Evolutionary conservation across 2,329 filamentous ascomycete species (phyloP).

Genomic region (Grosmannia clavigera): DNA sequence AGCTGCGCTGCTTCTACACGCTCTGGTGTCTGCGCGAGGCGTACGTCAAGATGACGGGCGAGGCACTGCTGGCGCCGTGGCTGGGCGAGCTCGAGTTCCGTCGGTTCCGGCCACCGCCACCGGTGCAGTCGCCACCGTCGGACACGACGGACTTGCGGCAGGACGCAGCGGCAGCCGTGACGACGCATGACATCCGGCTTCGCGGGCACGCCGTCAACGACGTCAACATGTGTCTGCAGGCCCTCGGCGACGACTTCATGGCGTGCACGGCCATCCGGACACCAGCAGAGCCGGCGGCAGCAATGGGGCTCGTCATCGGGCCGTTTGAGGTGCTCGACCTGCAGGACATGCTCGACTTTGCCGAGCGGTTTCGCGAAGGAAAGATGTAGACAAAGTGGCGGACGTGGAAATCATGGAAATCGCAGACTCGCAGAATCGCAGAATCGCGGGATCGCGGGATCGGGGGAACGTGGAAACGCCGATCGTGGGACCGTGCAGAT

Average conservation of each 20-base stretch:
- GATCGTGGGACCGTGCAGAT: no score
- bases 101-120: constrained; percentile 43
- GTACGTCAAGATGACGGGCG: constrained; percentile 73
- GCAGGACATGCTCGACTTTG: constrained; percentile 32
- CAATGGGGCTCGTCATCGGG: constrained; percentile 24
- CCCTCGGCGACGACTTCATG: constrained; percentile 39
- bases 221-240: constrained; percentile 29
- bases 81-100: constrained; percentile 57
- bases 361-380: constrained; percentile 2
- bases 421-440: no score
- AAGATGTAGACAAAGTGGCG: background rate
- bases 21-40: constrained; percentile 72
- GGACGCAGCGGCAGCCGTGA: constrained; percentile 22
- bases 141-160: constrained; percentile 14
- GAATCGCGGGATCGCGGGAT: no score
- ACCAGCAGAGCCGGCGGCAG: constrained; percentile 23
- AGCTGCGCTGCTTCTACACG: constrained; percentile 60
- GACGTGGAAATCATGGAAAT: no score
- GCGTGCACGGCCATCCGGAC: constrained; percentile 38
- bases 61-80: constrained; percentile 64
- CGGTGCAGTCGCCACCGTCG: constrained; percentile 11
- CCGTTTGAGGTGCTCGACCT: constrained; percentile 30
- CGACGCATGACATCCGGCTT: constrained; percentile 26
- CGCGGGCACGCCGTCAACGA: constrained; percentile 25
- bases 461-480: no score